Evolutionary conservation across 2,329 filamentous ascomycete species (phyloP).

Genomic region (Juglanconis oblonga): DNA sequence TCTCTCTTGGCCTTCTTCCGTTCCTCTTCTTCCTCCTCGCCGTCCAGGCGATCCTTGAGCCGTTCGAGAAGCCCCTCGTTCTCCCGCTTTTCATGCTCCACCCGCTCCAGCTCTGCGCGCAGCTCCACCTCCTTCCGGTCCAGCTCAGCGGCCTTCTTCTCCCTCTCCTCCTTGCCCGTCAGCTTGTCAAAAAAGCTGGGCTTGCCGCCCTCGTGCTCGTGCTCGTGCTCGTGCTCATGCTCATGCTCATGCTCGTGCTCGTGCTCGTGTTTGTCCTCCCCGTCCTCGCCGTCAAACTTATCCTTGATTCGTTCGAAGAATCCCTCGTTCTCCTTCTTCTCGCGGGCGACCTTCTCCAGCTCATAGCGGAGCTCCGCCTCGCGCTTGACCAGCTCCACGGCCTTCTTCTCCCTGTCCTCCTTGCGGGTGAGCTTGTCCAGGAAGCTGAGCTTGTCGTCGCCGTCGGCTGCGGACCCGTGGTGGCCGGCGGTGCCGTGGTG

Average conservation of each 20-base stretch:
- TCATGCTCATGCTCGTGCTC: background rate
- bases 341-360: slow-evolving; percentile 2
- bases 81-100: slow-evolving; percentile 14
- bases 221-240: too few relatives aligned
- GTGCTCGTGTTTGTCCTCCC: slow-evolving; percentile 2
- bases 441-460: background rate
- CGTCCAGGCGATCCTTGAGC: slow-evolving; percentile 9
- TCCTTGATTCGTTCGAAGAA: slow-evolving; percentile 8
- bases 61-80: slow-evolving; percentile 12
- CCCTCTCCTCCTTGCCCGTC: background rate
- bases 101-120: slow-evolving; percentile 2
- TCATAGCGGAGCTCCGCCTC: slow-evolving; percentile 10
- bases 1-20: background rate
- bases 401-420: background rate
- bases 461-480: background rate
- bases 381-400: slow-evolving; percentile 5
- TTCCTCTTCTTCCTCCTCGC: background rate
- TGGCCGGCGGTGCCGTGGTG: background rate
- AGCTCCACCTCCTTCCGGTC: slow-evolving; percentile 10
- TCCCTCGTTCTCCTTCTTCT: slow-evolving; percentile 9
- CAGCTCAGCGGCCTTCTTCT: slow-evolving; percentile 3
- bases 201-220: background rate
- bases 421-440: background rate
- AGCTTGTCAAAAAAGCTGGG: background rate
- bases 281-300: slow-evolving; percentile 9